Evolutionary conservation across 176 grass and related monocot species (phyloP), one percentile per base, ranked within the genome.

Genomic region (Carex littledalei): DNA sequence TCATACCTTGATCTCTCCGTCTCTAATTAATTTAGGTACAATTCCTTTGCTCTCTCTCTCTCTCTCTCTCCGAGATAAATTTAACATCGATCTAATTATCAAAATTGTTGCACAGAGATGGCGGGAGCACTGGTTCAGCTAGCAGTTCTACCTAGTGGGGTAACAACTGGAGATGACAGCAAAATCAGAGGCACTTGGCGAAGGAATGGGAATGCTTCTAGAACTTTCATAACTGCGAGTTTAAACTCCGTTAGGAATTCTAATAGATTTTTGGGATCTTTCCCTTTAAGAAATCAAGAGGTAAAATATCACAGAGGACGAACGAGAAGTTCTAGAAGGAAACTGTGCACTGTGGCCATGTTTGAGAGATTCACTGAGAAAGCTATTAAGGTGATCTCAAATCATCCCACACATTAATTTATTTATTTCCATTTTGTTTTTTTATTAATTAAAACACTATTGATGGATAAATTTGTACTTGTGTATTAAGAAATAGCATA

Each of bases 351-450:
- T 73, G 82, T 86, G 73, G 85, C 90, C 2, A 97, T 97, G 92
- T 97, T 97, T 12, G 94, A 97, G 80, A 89, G 94, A 31, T 97
- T 97, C 66, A 97, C 94, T 1, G 94, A 97, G 78, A 97, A 94
- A 88, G 94, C 94, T 52, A 97, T 94, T 45, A 97, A 94, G 84
- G 94, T 78, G 12, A 77, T 32, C 9, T 55, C 49, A 76, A 18
- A 9, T 47, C 8, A 47, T 47, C 57, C 5, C 5, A 20, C 3
- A 56, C 53, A 56, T 56, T 56, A 56, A 16, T 56, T 12, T 8
- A 47, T 47, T 14, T 12, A 50, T 50, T 57, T 15, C n/a, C 22
- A 6, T 14, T 49, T 20, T 75, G n/a, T 53, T 14, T 53, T 50
- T 21, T 35, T 39, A 5, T 39, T 20, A 41, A 70, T 41, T 69